These are phyloP conservation scores for Aspergillus niger DNA, from an alignment of 2,329 filamentous ascomycete species.

Conservation along the genomic window DNA sequence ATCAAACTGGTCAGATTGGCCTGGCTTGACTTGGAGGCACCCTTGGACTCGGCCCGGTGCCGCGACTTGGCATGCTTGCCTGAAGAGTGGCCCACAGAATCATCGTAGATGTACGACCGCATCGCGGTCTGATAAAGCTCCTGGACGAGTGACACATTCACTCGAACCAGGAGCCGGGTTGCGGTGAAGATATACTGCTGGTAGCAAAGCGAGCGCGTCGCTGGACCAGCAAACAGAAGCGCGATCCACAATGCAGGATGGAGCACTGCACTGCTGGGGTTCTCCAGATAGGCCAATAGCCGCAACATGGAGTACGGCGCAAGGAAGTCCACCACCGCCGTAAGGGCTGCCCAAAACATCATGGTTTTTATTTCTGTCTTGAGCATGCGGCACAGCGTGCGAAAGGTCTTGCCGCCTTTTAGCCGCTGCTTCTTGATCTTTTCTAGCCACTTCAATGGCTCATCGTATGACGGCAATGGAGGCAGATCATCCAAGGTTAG, in stretches of 20 bases:
- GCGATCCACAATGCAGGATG: slow-evolving; percentile 58
- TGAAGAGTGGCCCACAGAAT: slow-evolving; percentile 17
- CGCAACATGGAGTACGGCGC: slow-evolving; percentile 58
- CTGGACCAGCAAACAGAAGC: slow-evolving; percentile 56
- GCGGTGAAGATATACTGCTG: slow-evolving; percentile 62
- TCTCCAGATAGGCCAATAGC: slow-evolving; percentile 54
- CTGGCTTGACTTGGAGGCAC: slow-evolving; percentile 44
- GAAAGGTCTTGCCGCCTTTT: slow-evolving; percentile 31
- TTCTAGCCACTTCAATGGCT: slow-evolving; percentile 28
- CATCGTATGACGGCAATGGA: slow-evolving; percentile 33
- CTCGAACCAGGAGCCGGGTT: slow-evolving; percentile 58
- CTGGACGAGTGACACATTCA: slow-evolving; percentile 60
- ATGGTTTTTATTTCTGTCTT: slow-evolving; percentile 30
- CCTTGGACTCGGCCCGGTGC: slow-evolving; percentile 19
- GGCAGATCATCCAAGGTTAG: slow-evolving; percentile 38
- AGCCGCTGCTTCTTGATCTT: slow-evolving; percentile 28
- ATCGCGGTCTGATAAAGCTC: slow-evolving; percentile 61
- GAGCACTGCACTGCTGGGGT: slow-evolving; percentile 48
- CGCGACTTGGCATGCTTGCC: not conserved
- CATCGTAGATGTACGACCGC: slow-evolving; percentile 58
- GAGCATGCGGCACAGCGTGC: slow-evolving; percentile 28
- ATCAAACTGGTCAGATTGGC: slow-evolving; percentile 60
- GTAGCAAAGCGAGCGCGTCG: slow-evolving; percentile 53
- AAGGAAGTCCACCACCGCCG: slow-evolving; percentile 49
- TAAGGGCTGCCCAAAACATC: slow-evolving; percentile 28